Conservation (phyloP, 352 stramenopile genomes). For the Globisporangium solare region DNA sequence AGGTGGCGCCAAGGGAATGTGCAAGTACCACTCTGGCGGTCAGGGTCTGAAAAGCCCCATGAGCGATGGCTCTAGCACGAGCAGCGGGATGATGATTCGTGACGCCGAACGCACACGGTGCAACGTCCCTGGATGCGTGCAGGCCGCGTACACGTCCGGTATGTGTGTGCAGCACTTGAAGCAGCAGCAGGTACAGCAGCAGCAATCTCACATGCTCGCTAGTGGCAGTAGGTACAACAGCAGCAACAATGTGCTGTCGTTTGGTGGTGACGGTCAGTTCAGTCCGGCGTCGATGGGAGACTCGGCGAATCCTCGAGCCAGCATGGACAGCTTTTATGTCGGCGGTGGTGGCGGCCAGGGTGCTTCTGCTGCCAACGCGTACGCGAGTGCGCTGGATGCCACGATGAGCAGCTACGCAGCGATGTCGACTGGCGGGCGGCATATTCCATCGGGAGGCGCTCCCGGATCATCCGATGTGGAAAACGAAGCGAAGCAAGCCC, state of each 20-base stretch:
- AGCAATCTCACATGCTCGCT: conserved; percentile 18
- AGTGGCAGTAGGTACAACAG: conserved; percentile 20
- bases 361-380: not conserved
- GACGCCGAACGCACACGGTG: conserved; percentile 28
- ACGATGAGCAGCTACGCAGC: conserved; percentile 2
- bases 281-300: conserved; percentile 1
- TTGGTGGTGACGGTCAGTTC: conserved; percentile 11
- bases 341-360: not conserved
- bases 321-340: conserved; percentile 9
- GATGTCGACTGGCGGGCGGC: not conserved
- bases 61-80: conserved; percentile 11
- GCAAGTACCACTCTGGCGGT: conserved; percentile 27
- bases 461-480: conserved; percentile 11
- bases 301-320: not conserved
- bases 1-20: conserved; percentile 14
- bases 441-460: not conserved
- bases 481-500: conserved; percentile 24
- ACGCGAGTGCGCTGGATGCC: conserved; percentile 1
- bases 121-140: conserved; percentile 28
- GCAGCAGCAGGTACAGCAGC: conserved; percentile 23
- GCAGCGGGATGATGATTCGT: conserved; percentile 15
- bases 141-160: conserved; percentile 39
- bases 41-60: conserved; percentile 7
- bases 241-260: conserved; percentile 3
- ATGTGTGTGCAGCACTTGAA: conserved; percentile 50